phyloP scores from a whole-genome alignment of 2,329 filamentous ascomycete species.

The Hymenoscyphus albidus region DNA sequence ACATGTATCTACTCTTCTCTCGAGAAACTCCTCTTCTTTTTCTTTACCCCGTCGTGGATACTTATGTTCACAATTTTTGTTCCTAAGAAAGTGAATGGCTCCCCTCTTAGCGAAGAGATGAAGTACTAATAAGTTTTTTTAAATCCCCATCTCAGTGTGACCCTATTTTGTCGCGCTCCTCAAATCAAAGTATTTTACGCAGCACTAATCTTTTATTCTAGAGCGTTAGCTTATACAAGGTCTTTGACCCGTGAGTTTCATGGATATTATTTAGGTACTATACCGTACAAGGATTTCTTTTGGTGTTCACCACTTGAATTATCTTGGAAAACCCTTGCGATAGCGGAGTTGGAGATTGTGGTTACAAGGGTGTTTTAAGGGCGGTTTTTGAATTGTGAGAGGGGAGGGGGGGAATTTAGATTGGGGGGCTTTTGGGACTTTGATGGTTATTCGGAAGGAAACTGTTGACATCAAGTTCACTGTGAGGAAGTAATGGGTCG shows the following conservation, averaged over 20 bases:
- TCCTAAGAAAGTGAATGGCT: slow-evolving; percentile 5
- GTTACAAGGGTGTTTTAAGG: not conserved
- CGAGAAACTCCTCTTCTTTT: not conserved
- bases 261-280: not conserved
- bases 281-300: not conserved
- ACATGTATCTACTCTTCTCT: not conserved
- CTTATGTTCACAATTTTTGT: slow-evolving; percentile 10
- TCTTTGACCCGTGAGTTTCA: not conserved
- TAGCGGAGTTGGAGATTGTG: slow-evolving; percentile 3
- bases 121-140: too few species aligned
- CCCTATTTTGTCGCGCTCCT: not conserved
- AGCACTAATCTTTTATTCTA: slow-evolving; percentile 2
- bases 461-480: not conserved
- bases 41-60: not conserved
- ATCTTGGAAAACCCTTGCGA: not conserved
- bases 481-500: not conserved
- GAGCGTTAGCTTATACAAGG: slow-evolving; percentile 2
- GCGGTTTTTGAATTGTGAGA: not conserved
- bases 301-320: not conserved
- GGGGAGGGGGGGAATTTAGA: not conserved
- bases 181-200: not conserved
- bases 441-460: slow-evolving; percentile 4
- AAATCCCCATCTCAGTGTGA: not conserved
- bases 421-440: not conserved
- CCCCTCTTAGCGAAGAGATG: not conserved